Percentiles rank a stretch among this genome's conserved stretches.
phyloP scores from a whole-genome alignment of 2,329 filamentous ascomycete genomes.

The Thermoascus crustaceus region DNA sequence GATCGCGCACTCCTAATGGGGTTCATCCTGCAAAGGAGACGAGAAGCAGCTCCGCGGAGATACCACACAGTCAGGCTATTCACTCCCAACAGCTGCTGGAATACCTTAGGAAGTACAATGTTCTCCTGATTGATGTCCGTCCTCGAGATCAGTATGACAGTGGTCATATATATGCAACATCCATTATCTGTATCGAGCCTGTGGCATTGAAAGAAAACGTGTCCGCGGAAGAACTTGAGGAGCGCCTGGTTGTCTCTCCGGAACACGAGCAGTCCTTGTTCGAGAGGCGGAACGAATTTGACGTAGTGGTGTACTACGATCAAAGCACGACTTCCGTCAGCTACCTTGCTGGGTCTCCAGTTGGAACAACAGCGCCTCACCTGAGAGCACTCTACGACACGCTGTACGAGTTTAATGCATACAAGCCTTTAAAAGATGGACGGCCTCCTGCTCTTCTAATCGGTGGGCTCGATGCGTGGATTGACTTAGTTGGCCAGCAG shows the following conservation, averaged over 20 bases:
- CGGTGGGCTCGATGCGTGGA: constrained; percentile 82
- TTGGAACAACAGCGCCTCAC: constrained; percentile 43
- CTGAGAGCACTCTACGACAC: constrained; percentile 69
- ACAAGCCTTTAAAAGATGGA: constrained; percentile 58
- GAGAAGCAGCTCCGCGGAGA: constrained; percentile 39
- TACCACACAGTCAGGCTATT: constrained; percentile 53
- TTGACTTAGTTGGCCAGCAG: constrained; percentile 66
- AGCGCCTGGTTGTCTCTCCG: constrained; percentile 41
- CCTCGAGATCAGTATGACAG: constrained; percentile 71
- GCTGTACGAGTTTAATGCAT: constrained; percentile 73
- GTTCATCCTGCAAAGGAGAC: constrained; percentile 28
- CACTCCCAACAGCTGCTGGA: constrained; percentile 62
- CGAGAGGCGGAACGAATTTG: constrained; percentile 63
- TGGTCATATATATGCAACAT: constrained; percentile 78
- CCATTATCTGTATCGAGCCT: constrained; percentile 85
- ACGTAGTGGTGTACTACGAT: constrained; percentile 88
- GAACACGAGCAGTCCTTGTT: constrained; percentile 64
- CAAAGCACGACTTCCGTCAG: constrained; percentile 52
- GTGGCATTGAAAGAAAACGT: constrained; percentile 61
- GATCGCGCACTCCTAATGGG: constrained; percentile 38
- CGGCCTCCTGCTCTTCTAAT: constrained; percentile 66
- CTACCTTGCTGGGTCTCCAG: constrained; percentile 46
- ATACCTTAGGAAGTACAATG: constrained; percentile 56
- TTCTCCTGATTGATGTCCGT: constrained; percentile 82
- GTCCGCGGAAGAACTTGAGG: constrained; percentile 54